Percentiles rank a stretch among this genome's conserved stretches.
These are phyloP conservation scores for Citropsis articulata DNA, from an alignment of 345 rosid genomes.

Conservation along the genomic window DNA sequence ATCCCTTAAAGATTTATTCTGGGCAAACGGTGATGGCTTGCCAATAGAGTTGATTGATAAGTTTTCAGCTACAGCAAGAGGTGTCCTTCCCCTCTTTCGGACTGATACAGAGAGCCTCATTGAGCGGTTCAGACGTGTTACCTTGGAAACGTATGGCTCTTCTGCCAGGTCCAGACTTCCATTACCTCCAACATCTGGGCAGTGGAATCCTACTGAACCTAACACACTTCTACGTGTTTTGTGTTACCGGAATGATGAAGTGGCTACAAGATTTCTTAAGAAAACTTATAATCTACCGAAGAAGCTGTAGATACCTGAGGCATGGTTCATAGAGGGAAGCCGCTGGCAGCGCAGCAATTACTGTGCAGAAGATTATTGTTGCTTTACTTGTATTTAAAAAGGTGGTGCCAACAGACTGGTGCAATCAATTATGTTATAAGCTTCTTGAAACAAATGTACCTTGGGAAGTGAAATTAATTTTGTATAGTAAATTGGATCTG, in stretches of 20 bases:
- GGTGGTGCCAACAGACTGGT: neutral
- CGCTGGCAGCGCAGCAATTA: slow-evolving; percentile 14
- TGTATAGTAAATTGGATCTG: slow-evolving; percentile 18
- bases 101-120: slow-evolving; percentile 79
- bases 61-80: slow-evolving; percentile 58
- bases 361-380: neutral
- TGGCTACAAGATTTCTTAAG: slow-evolving; percentile 79
- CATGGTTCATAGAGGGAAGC: slow-evolving; percentile 11
- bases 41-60: slow-evolving; percentile 76
- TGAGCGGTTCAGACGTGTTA: slow-evolving; percentile 73
- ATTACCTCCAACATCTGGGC: slow-evolving; percentile 81
- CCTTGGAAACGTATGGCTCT: slow-evolving; percentile 72
- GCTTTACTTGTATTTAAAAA: slow-evolving; percentile 7
- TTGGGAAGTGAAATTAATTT: slow-evolving; percentile 1
- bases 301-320: slow-evolving; percentile 40
- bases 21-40: slow-evolving; percentile 95
- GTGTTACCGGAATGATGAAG: slow-evolving; percentile 85
- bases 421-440: neutral
- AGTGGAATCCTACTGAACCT: slow-evolving; percentile 88
- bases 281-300: slow-evolving; percentile 84
- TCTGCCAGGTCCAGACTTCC: slow-evolving; percentile 84
- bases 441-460: neutral
- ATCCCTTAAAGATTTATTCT: slow-evolving; percentile 78
- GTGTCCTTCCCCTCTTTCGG: slow-evolving; percentile 72
- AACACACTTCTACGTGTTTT: slow-evolving; percentile 81